Evolutionary conservation across 129 eudicot genomes (phyloP), one percentile per base, ranked within the genome.

Genomic region (Artemisia annua): DNA sequence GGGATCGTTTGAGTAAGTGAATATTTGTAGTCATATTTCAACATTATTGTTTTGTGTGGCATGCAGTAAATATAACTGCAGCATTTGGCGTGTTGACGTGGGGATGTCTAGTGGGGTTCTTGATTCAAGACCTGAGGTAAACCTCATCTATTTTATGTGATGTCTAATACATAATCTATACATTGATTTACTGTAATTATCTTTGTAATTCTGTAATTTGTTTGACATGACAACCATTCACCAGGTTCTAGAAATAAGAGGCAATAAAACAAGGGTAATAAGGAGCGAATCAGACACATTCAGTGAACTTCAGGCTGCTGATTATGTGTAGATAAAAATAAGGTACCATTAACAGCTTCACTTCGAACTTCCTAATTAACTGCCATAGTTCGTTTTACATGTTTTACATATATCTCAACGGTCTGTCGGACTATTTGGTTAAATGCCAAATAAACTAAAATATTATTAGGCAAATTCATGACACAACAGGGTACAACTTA

Each of bases 101-200:
- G 99, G 99, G 67, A 94, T 94, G 99, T 94, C 99, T 58, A 94
- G 96, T 61, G 99, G 99, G 70, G 99, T 94, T 82, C 97, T 86
- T 77, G 85, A 88, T 83, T 94, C 99, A 63, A 86, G 83, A 70
- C 97, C 99, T n/a, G 99, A 94, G 97, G 99, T 94, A 85, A 67
- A 59, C 63, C 59, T 32, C 57, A 15, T 60, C 35, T 65, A 57
- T 52, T 56, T 19, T 39, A 15, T 51, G n/a, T 20, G 39, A 49
- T 43, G 14, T 18, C 16, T 30, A 22, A 18, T 26, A 8, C 63
- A 66, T 35, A 55, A 22, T 78, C 56, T 32, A 0, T 56, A 53
- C 50, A 28, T 16, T 63, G 19, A 59, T 28, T 48, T 57, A 52
- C 11, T 17, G 10, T 20, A 18, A 63, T 51, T 80, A 62, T 49